Percentiles rank a stretch among this genome's conserved stretches.
These are phyloP conservation scores for Stipa capillata DNA, from an alignment of 176 grass and related monocot species.

Conservation along the genomic window DNA sequence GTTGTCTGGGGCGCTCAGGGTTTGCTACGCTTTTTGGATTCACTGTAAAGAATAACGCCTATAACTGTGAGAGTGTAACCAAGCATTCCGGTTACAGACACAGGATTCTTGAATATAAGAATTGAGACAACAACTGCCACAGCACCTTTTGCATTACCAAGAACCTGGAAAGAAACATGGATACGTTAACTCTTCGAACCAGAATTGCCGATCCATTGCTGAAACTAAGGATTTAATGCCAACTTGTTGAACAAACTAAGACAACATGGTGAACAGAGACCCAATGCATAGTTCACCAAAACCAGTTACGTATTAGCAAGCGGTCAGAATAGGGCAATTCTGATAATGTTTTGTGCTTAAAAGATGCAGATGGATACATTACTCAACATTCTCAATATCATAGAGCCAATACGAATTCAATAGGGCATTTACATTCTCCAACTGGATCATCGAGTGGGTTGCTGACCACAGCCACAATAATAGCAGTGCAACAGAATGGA, in stretches of 20 bases:
- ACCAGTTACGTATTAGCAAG: no score
- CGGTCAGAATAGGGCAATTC: no score
- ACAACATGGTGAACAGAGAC: no score
- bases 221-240: background rate
- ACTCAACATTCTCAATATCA: no score
- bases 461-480: background rate
- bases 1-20: constrained; percentile 17
- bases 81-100: constrained; percentile 68
- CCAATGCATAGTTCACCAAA: no score
- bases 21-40: constrained; percentile 71
- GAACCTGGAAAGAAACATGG: constrained; percentile 36
- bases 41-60: constrained; percentile 75
- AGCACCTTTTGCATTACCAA: constrained; percentile 83
- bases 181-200: constrained; percentile 1
- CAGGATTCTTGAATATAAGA: constrained; percentile 80
- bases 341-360: no score
- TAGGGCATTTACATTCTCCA: background rate
- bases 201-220: no score
- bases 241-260: background rate
- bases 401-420: no score
- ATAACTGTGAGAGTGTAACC: constrained; percentile 72
- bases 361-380: no score
- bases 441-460: background rate
- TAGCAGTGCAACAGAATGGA: background rate
- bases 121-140: constrained; percentile 77